A percentile compares a stretch with the other conserved stretches of the same genome.
Conservation (phyloP, 306 rosid genomes). For the Canavalia ensiformis region DNA sequence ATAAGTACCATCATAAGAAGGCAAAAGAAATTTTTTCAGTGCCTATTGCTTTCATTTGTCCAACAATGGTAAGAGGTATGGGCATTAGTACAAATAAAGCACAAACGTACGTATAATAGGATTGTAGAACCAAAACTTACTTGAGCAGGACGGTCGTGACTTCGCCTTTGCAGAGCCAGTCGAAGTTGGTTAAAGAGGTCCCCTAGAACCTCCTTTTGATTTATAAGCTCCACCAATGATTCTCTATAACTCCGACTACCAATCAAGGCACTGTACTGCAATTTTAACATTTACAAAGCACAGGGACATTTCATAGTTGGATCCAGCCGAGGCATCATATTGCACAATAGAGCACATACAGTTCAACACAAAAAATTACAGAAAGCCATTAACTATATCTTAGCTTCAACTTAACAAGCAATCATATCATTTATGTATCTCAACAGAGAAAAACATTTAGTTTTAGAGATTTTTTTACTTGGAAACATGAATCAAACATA, state of each 20-base stretch:
- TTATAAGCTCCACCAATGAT: conserved; percentile 81
- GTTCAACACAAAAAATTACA: conserved; percentile 34
- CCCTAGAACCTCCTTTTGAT: conserved; percentile 93
- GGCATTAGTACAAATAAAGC: conserved; percentile 22
- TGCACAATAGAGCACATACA: conserved; percentile 14
- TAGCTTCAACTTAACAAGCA: conserved; percentile 19
- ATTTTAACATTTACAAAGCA: conserved; percentile 51
- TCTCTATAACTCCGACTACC: conserved; percentile 70
- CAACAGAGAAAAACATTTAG: conserved; percentile 1
- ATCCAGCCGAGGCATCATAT: conserved; percentile 30
- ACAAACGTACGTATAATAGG: neutral
- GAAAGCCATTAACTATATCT: conserved; percentile 16
- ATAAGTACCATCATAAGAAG: conserved; percentile 17
- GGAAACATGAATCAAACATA: conserved; percentile 19
- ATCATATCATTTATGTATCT: neutral
- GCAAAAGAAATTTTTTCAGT: conserved; percentile 23
- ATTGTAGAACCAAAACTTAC: conserved; percentile 61
- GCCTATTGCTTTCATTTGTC: conserved; percentile 10
- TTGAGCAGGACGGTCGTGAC: conserved; percentile 90
- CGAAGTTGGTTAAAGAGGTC: conserved; percentile 98
- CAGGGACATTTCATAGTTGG: conserved; percentile 41
- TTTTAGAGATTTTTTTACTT: conserved; percentile 24
- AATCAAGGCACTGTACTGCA: conserved; percentile 91
- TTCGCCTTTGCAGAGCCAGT: conserved; percentile 90
- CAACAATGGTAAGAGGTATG: conserved; percentile 12